Evolutionary conservation across 176 grass and related monocot genomes (phyloP).

Genomic region (Bonia amplexicaulis): DNA sequence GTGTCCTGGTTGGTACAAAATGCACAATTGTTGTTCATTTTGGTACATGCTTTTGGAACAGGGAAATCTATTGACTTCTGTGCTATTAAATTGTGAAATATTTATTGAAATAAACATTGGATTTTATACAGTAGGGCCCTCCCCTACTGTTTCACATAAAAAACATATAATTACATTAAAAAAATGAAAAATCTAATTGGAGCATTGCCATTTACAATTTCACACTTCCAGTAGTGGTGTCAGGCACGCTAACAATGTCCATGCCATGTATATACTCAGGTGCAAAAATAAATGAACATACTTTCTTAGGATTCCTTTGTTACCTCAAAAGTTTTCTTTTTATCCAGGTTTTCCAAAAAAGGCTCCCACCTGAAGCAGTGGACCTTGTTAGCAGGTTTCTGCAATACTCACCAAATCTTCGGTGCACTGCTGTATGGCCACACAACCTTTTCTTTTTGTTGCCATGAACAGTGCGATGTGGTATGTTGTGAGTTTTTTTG

Average conservation of each 20-base stretch:
- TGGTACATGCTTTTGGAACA: not conserved
- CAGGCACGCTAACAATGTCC: not conserved
- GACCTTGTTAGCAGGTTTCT: constrained; percentile 90
- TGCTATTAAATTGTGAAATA: not conserved
- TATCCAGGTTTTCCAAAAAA: constrained; percentile 86
- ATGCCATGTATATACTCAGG: not conserved
- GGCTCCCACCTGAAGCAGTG: constrained; percentile 78
- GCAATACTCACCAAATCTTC: constrained; percentile 87
- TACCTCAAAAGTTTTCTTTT: not conserved
- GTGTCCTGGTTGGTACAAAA: not conserved
- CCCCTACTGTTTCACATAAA: too few species aligned
- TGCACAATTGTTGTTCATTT: not conserved
- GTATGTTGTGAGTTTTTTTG: not conserved
- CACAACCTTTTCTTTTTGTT: not conserved
- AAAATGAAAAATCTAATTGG: not conserved
- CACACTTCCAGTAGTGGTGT: not conserved
- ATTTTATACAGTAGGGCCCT: not conserved
- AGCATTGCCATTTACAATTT: not conserved
- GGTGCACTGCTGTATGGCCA: constrained; percentile 81
- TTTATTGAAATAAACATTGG: not conserved
- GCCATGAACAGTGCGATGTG: not conserved
- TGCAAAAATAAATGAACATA: not conserved
- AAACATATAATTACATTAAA: not conserved
- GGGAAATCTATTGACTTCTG: not conserved
- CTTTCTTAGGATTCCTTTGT: not conserved